Conservation (phyloP, 2,329 filamentous ascomycete genomes). For the Huntiella moniliformis region DNA sequence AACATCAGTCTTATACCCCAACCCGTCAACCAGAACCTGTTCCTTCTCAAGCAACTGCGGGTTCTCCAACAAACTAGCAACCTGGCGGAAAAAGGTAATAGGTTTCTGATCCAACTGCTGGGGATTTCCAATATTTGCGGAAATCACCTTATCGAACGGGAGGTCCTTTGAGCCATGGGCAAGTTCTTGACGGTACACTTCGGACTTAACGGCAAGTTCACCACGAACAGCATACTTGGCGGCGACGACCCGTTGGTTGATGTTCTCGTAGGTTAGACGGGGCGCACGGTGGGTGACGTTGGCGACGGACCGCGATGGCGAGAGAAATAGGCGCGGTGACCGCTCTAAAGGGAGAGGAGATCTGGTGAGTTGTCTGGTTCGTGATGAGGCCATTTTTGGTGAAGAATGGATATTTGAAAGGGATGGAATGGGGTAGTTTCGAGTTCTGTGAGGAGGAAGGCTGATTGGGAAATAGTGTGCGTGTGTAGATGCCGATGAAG, state of each 20-base stretch:
- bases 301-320: conserved; percentile 18
- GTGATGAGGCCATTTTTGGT: background rate
- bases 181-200: conserved; percentile 67
- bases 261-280: conserved; percentile 59
- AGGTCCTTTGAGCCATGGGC: conserved; percentile 39
- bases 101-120: conserved; percentile 98
- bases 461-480: too few species aligned
- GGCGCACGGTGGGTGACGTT: conserved; percentile 20
- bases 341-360: conserved; percentile 6
- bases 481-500: too few species aligned
- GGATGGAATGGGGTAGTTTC: too few species aligned
- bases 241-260: conserved; percentile 72
- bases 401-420: too few species aligned
- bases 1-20: conserved; percentile 83
- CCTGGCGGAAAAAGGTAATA: conserved; percentile 97
- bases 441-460: too few species aligned
- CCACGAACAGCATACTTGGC: conserved; percentile 95
- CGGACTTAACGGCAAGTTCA: conserved; percentile 83
- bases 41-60: conserved; percentile 66
- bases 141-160: conserved; percentile 81
- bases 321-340: background rate
- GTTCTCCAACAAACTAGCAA: conserved; percentile 83
- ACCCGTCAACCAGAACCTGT: conserved; percentile 50
- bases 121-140: conserved; percentile 96
- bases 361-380: conserved; percentile 4